Conservation (phyloP, 192 early-diverging fungal genomes). For the Coemansia sp. region DNA sequence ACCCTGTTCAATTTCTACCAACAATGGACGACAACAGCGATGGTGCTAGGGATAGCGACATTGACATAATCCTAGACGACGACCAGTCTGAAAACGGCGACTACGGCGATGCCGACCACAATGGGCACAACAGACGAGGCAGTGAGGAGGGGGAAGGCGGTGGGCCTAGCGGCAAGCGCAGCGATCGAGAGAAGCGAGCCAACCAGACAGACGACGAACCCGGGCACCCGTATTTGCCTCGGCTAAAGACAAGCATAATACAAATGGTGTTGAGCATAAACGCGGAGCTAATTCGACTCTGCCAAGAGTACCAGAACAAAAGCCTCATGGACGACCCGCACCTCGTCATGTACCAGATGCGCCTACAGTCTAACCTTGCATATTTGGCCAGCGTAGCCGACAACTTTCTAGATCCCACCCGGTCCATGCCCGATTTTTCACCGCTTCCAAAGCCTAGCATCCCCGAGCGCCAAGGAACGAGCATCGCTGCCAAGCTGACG, state of each 20-base stretch:
- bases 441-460: constrained; percentile 37
- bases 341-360: constrained; percentile 58
- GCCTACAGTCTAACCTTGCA: constrained; percentile 65
- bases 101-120: background rate
- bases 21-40: constrained; percentile 31
- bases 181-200: constrained; percentile 2
- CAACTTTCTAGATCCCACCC: constrained; percentile 49
- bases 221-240: constrained; percentile 37
- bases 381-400: constrained; percentile 66
- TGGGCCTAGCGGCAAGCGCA: background rate
- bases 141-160: constrained; percentile 6
- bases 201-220: constrained; percentile 33
- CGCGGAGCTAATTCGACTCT: constrained; percentile 58
- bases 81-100: constrained; percentile 35
- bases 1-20: background rate
- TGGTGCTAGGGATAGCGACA: constrained; percentile 35
- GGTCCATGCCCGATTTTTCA: constrained; percentile 37
- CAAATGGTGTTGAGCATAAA: constrained; percentile 65
- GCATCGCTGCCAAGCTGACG: constrained; percentile 32
- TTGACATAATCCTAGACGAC: constrained; percentile 47
- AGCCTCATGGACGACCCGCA: constrained; percentile 60
- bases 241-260: constrained; percentile 53
- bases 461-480: constrained; percentile 27
- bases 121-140: background rate
- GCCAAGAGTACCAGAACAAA: constrained; percentile 65